Conservation (phyloP, 441 rosid genomes). For the Metrosideros polymorpha region DNA sequence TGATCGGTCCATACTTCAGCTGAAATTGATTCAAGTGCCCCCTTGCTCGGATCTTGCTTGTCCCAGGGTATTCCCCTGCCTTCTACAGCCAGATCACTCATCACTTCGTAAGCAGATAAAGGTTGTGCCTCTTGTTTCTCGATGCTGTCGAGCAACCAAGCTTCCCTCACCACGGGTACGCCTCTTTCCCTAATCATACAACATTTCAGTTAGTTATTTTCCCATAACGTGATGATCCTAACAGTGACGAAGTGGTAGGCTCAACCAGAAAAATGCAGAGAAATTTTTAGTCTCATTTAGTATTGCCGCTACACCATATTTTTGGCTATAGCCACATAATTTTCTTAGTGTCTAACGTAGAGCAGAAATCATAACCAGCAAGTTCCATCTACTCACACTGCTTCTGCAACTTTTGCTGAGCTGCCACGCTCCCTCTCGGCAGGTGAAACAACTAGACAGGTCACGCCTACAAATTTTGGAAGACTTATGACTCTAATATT, state of each 20-base stretch:
- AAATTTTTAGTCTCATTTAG: background rate
- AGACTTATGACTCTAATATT: background rate
- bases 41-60: slow-evolving; percentile 49
- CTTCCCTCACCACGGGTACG: slow-evolving; percentile 51
- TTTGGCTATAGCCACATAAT: background rate
- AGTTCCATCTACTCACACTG: slow-evolving; percentile 39
- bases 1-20: slow-evolving; percentile 28
- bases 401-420: slow-evolving; percentile 55
- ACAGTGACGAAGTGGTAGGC: background rate
- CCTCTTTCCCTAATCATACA: slow-evolving; percentile 36
- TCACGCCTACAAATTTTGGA: slow-evolving; percentile 21
- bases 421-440: slow-evolving; percentile 64
- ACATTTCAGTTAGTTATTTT: background rate
- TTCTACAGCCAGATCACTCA: slow-evolving; percentile 45
- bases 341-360: background rate
- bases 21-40: slow-evolving; percentile 43
- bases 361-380: background rate
- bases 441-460: slow-evolving; percentile 52
- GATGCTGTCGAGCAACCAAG: slow-evolving; percentile 61
- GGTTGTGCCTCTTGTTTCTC: slow-evolving; percentile 69
- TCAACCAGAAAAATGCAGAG: background rate
- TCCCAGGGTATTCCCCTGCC: slow-evolving; percentile 73
- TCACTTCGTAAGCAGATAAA: slow-evolving; percentile 50
- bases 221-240: background rate
- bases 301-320: background rate